Base-by-base conservation (phyloP, 352 stramenopile genomes). In the Phytophthora sp. region DNA sequence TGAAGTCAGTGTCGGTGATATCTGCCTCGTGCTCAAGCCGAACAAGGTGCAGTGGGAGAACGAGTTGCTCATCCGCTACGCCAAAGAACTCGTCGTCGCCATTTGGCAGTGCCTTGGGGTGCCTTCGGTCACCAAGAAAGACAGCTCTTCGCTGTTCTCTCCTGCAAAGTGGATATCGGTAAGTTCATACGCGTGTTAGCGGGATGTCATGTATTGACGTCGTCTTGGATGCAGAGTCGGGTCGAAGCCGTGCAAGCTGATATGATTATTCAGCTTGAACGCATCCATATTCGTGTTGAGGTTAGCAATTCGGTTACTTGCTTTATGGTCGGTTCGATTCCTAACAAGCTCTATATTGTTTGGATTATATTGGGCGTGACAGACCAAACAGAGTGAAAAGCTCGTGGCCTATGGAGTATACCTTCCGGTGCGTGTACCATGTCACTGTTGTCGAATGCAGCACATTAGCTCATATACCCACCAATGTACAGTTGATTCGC, bases 231-330 rank as follows among this genome's bases (percentile, higher is more conserved):
- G 15, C 37, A 90, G 81, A 79, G 54, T 62, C 79, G 77, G 44
- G 24, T 91, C 21, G 62, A 78, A 46, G 62, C 76, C 20, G 75
- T 82, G 12, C 48, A 84, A 12, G 60, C 76, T 5, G 71, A 89
- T 31, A 91, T 79, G 46, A 87, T 70, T 2, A 53, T 94, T 12
- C 77, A 86, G 31, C 46, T 90, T 31, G 77, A 94, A 48, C 75
- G 75, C 13, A 68, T 91, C 26, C 80, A 92, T 43, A 55, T 91
- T 45, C 84, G 84, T 18, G 69, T 91, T 20, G 82, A 94, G 79
- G 84, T 92, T 34, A 12, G 34, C 20, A 2, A 3, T 57, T 5
- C 11, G n/a, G n/a, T n/a, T n/a, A n/a, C n/a, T n/a, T n/a, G n/a
- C n/a, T n/a, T n/a, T n/a, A n/a, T n/a, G n/a, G n/a, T n/a, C n/a